Evolutionary conservation across 2,329 filamentous ascomycete genomes (phyloP).

Genomic region (Talaromyces sp.): DNA sequence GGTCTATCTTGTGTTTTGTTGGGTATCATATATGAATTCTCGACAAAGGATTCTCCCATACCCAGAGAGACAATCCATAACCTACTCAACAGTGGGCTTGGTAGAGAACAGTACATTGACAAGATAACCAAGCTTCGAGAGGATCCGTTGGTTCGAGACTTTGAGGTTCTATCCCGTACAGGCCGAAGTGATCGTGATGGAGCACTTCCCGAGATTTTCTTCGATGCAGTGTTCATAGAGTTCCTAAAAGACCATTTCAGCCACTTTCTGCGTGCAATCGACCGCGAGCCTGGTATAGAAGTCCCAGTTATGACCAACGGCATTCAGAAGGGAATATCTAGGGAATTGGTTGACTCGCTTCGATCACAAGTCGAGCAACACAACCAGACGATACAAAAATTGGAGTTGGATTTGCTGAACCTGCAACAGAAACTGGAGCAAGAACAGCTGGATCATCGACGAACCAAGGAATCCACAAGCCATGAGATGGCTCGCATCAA

Average conservation of each 20-base stretch:
- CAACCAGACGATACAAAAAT: constrained; percentile 56
- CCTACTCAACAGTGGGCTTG: constrained; percentile 71
- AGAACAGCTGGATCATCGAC: constrained; percentile 69
- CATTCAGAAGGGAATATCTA: constrained; percentile 84
- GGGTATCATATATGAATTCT: constrained; percentile 92
- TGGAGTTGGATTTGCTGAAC: constrained; percentile 55
- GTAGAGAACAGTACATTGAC: constrained; percentile 83
- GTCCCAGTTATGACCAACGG: constrained; percentile 76
- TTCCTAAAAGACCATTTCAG: constrained; percentile 97
- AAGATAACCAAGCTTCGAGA: constrained; percentile 73
- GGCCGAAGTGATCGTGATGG: constrained; percentile 52
- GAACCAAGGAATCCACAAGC: constrained; percentile 57
- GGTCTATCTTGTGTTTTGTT: constrained; percentile 81
- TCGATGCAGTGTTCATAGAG: constrained; percentile 82
- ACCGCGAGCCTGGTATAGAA: constrained; percentile 85
- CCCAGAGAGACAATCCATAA: constrained; percentile 76
- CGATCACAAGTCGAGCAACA: constrained; percentile 74
- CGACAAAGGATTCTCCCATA: constrained; percentile 92
- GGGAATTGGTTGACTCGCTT: constrained; percentile 84
- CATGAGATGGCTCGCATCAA: constrained; percentile 59
- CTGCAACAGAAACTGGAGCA: constrained; percentile 60
- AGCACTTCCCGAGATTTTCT: constrained; percentile 73
- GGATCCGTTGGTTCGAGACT: constrained; percentile 78
- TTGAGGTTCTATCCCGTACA: constrained; percentile 77
- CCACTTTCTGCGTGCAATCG: constrained; percentile 76